Base-by-base conservation (phyloP, 495 filamentous ascomycete species). In the Xeromyces bisporus region DNA sequence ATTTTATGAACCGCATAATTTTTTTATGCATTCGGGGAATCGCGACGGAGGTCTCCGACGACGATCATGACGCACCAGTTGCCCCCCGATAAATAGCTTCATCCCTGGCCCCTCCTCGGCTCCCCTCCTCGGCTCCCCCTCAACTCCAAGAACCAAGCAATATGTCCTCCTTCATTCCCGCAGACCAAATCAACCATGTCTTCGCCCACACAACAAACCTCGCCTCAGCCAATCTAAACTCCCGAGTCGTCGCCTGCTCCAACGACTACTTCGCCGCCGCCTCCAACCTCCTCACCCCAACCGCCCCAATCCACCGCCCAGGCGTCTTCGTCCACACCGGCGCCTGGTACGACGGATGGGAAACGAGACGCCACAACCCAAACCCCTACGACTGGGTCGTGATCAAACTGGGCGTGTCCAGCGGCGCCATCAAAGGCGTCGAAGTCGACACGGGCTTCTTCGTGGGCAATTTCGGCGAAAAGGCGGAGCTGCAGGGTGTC, bases 261-360 rank as follows among this genome's bases (percentile, higher is more conserved):
- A 80, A 94, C 52, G 73, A 94, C 57, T 94, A 73, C 69, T 94
- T 93, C 55, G 85, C 83, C 38, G 69, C 73, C 21, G 84, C 84
- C 7, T 55, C 60, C 21, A 92, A 91, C 53, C 71, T 93, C 40
- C 56, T 83, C 32, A 87, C 69, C 10, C 77, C 80, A 1, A 70
- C 69, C 0, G 58, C 77, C 2, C 80, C 86, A 3, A 69, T 93
- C 43, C 68, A 71, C 37, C 72, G 78, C 39, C 75, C 76, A 0
- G 84, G 81, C 34, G 72, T 84, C 52, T 91, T 86, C 64, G 73
- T 84, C 29, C 73, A 77, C 45, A 69, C 81, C 7, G 85, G 85
- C 37, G 80, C 82, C 14, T 94, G 86, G 86, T 93, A 85, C 51
- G 85, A 94, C 47, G 85, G 85, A 15, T 93, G 85, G 86, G 86